Evolutionary conservation across 2,329 filamentous ascomycete genomes (phyloP).

Genomic region (Neofusicoccum laricinum): DNA sequence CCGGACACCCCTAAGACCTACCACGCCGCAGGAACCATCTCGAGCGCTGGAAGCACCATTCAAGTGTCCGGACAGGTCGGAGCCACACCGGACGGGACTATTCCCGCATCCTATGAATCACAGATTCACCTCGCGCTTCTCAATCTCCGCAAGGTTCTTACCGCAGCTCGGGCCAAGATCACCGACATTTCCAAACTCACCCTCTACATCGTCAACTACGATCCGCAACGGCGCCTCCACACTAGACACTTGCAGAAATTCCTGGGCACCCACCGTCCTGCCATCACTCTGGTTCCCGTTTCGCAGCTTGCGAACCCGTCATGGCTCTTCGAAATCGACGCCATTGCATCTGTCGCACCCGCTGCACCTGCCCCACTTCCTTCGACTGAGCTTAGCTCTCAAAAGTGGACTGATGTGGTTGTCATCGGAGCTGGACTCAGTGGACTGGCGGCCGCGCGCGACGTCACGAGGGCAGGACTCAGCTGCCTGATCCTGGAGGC

Average conservation of each 20-base stretch:
- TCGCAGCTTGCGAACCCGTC: slow-evolving; percentile 36
- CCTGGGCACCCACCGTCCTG: slow-evolving; percentile 39
- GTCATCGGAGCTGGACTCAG: slow-evolving; percentile 47
- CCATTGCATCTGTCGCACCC: slow-evolving; percentile 28
- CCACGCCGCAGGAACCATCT: slow-evolving; percentile 24
- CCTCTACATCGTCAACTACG: slow-evolving; percentile 46
- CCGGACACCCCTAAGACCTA: neutral
- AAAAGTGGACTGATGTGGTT: slow-evolving; percentile 20
- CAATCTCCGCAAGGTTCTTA: slow-evolving; percentile 38
- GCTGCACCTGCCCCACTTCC: neutral
- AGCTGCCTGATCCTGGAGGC: slow-evolving; percentile 50
- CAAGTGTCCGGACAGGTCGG: slow-evolving; percentile 40
- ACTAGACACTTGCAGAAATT: slow-evolving; percentile 39
- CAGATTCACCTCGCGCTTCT: slow-evolving; percentile 42
- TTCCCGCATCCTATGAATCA: slow-evolving; percentile 40
- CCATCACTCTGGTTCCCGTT: slow-evolving; percentile 45
- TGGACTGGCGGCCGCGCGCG: slow-evolving; percentile 28
- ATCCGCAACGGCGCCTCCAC: slow-evolving; percentile 37
- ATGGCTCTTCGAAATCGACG: slow-evolving; percentile 47
- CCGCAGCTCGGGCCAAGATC: slow-evolving; percentile 34
- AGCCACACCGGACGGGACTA: slow-evolving; percentile 26
- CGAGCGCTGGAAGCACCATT: slow-evolving; percentile 20
- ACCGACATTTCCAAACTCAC: slow-evolving; percentile 43
- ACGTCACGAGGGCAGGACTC: slow-evolving; percentile 37
- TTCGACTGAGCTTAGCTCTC: too few relatives aligned